A percentile compares a stretch with the other conserved stretches of the same genome.
These are phyloP conservation scores for Geum urbanum DNA, from an alignment of 306 rosid genomes.

Conservation along the genomic window DNA sequence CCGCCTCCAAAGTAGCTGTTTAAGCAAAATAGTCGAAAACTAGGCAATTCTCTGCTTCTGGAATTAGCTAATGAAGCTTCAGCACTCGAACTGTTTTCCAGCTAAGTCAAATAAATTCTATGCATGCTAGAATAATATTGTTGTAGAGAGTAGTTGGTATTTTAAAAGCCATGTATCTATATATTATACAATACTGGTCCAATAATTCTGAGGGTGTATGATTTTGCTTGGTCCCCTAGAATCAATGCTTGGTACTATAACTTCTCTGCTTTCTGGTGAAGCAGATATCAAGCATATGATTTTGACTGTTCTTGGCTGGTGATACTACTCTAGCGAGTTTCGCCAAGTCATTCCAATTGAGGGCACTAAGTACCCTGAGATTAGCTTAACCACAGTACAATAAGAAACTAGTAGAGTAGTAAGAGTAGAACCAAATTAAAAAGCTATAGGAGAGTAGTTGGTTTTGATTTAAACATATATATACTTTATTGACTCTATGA, in stretches of 20 bases:
- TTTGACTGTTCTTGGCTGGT: not conserved
- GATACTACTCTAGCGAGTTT: not conserved
- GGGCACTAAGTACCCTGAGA: not conserved
- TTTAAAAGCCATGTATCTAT: conserved; percentile 27
- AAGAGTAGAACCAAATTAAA: conserved; percentile 1
- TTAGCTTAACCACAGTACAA: not conserved
- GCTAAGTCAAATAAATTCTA: conserved; percentile 35
- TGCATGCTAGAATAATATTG: conserved; percentile 25
- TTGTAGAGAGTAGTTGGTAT: conserved; percentile 48
- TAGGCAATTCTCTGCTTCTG: not conserved
- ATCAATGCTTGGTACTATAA: not conserved
- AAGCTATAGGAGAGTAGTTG: conserved; percentile 18
- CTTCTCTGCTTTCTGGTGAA: not conserved
- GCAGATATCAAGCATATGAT: not conserved
- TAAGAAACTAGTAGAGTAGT: conserved; percentile 5
- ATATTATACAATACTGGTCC: not conserved
- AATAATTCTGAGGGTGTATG: not conserved
- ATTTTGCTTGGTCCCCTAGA: conserved; percentile 6
- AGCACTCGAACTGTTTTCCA: conserved; percentile 30
- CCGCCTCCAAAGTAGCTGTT: conserved; percentile 37
- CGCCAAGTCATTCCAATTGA: not conserved
- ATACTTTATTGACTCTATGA: not conserved
- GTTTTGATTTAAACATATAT: conserved; percentile 7
- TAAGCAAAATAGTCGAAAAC: conserved; percentile 24
- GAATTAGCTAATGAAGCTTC: not conserved